Evolutionary conservation across 306 rosid species (phyloP), one percentile per base, ranked within the genome.

Genomic region (Rubus parviflorus): DNA sequence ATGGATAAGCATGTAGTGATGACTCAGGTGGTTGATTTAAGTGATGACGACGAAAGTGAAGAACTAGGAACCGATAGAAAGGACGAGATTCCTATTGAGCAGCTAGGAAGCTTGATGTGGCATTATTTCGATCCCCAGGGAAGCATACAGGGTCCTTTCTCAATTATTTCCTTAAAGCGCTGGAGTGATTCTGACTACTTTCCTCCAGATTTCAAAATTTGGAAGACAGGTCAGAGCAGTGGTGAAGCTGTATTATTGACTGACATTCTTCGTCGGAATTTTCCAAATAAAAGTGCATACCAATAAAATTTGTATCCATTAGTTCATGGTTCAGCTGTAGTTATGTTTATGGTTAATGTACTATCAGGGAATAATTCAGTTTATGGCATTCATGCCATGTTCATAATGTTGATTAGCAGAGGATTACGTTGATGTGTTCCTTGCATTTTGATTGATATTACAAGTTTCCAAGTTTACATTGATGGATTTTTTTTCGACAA

Each of bases 121-220:
- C 70, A 89, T 78, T 91, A 91, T 71, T 70, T 71, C 25, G 98
- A 94, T 84, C 98, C 98, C 47, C 86, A 70, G 49, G 97, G 94
- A 75, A 60, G 22, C 16, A 79, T 85, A 16, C 97, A 91, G 81
- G 98, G 98, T 67, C 98, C 97, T 2, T 94, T 91, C 79, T 52
- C 91, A 60, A 35, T 90, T 20, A 65, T 12, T 64, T 51, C 73
- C 17, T 79, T 94, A 17, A 94, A 90, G 82, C 82, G 73, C 65
- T 94, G 98, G 98, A 87, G 82, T 20, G 96, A 91, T 68, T 83
- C 85, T 47, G 73, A 81, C 45, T 94, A 87, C 85, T 91, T 94
- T 69, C 40, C 87, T 60, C 78, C 81, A 37, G 91, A 91, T 85
- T 94, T 94, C 83, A 89, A 80, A 86, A 89, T 94, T 72, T 94